Percentiles rank a stretch among this genome's conserved stretches.
Evolutionary conservation across 495 filamentous ascomycete species (phyloP).

Genomic region (Trichoderma gamsii): DNA sequence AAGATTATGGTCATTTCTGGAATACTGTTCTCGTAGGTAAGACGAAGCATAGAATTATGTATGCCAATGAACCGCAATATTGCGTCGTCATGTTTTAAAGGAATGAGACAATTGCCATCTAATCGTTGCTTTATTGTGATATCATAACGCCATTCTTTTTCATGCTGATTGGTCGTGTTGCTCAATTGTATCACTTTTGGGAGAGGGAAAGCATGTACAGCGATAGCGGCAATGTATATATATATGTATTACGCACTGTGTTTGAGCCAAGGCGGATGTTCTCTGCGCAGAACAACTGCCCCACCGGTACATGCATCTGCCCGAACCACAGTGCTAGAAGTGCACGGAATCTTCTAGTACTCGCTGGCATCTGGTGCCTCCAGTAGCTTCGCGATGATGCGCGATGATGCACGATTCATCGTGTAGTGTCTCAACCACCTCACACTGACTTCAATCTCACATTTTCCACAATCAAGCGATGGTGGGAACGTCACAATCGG

Average conservation of each 20-base stretch:
- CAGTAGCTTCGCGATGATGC: neutral
- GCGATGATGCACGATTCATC: neutral
- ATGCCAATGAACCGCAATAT: too few species aligned
- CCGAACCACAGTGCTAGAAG: neutral
- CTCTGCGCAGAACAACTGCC: neutral
- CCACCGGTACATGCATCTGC: neutral
- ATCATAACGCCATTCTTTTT: neutral
- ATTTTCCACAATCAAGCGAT: neutral
- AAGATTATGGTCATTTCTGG: too few species aligned
- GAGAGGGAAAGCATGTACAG: neutral
- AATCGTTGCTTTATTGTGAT: too few species aligned
- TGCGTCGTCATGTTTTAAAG: too few species aligned
- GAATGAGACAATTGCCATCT: too few species aligned
- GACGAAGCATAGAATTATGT: too few species aligned
- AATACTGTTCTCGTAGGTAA: too few species aligned
- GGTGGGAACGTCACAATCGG: neutral
- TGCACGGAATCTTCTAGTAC: neutral
- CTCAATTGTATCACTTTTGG: too few species aligned
- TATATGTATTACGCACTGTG: neutral
- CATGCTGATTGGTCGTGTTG: neutral
- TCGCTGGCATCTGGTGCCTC: neutral
- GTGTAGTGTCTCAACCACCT: neutral
- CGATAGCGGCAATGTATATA: neutral
- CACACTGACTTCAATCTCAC: neutral
- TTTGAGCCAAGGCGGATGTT: neutral